Conservation (phyloP, 2,329 filamentous ascomycete species). For the Fusarium miscanthi region DNA sequence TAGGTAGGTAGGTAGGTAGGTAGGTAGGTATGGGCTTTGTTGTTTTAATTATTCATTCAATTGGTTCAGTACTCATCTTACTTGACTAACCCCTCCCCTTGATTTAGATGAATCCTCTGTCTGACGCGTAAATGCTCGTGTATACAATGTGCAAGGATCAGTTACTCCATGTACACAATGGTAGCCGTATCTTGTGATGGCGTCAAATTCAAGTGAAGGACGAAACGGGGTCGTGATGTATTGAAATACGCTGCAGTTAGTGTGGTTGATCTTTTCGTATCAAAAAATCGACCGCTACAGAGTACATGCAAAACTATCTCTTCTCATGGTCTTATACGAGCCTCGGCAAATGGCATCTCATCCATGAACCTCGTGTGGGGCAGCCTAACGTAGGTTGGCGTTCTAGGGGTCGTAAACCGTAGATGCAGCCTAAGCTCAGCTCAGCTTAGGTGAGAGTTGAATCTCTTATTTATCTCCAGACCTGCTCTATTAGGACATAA, state of each 20-base stretch:
- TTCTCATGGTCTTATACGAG: neutral
- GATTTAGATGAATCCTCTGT: neutral
- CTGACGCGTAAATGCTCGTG: neutral
- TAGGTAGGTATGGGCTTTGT: neutral
- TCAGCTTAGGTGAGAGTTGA: neutral
- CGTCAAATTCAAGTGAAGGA: neutral
- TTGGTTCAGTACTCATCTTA: neutral
- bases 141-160: neutral
- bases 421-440: neutral
- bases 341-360: constrained; percentile 13
- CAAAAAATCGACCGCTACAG: neutral
- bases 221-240: neutral
- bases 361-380: neutral
- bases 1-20: no score
- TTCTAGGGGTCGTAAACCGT: neutral
- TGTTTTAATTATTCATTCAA: neutral
- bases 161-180: neutral
- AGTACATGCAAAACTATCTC: neutral
- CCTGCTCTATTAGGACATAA: neutral
- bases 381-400: neutral
- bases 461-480: constrained; percentile 5
- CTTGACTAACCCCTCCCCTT: neutral
- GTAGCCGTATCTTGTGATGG: neutral
- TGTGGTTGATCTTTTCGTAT: neutral
- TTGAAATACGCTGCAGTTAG: neutral